phyloP scores from a whole-genome alignment of 805 yeast genomes.

The Metschnikowia baotianmanensis region DNA sequence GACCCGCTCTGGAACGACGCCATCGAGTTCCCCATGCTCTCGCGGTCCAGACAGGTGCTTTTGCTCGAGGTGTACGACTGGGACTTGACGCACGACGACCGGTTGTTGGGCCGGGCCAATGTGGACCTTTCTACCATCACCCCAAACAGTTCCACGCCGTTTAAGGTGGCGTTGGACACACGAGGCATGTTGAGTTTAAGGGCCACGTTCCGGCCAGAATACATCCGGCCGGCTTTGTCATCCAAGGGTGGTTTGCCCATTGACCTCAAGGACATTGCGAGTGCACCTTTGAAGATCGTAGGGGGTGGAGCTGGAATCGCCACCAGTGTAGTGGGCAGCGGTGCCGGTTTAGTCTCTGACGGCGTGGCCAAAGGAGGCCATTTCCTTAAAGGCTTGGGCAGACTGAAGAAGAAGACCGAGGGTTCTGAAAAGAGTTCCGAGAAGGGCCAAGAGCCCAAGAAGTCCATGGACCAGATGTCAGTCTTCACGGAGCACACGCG shows the following conservation, averaged over 20 bases:
- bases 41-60: constrained; percentile 56
- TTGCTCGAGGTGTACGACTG: constrained; percentile 61
- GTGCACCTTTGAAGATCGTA: constrained; percentile 46
- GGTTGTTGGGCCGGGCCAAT: constrained; percentile 50
- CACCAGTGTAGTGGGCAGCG: constrained; percentile 43
- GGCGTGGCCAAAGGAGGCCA: constrained; percentile 49
- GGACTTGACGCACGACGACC: constrained; percentile 75
- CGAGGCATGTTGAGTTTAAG: constrained; percentile 59
- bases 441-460: no score
- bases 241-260: constrained; percentile 40
- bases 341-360: constrained; percentile 45
- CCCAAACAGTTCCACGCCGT: constrained; percentile 44
- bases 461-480: constrained; percentile 5
- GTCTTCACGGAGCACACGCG: constrained; percentile 2
- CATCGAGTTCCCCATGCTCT: constrained; percentile 55
- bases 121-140: constrained; percentile 51
- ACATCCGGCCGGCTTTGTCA: constrained; percentile 58
- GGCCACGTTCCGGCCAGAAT: constrained; percentile 61
- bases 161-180: constrained; percentile 54
- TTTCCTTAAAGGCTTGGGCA: constrained; percentile 33
- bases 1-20: constrained; percentile 78
- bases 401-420: constrained; percentile 18
- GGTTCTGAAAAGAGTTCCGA: constrained; percentile 13
- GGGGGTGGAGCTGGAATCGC: constrained; percentile 44
- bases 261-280: constrained; percentile 39